These are phyloP conservation scores for Oropetium thomaeum DNA, from an alignment of 176 grass and related monocot species.

Conservation along the genomic window DNA sequence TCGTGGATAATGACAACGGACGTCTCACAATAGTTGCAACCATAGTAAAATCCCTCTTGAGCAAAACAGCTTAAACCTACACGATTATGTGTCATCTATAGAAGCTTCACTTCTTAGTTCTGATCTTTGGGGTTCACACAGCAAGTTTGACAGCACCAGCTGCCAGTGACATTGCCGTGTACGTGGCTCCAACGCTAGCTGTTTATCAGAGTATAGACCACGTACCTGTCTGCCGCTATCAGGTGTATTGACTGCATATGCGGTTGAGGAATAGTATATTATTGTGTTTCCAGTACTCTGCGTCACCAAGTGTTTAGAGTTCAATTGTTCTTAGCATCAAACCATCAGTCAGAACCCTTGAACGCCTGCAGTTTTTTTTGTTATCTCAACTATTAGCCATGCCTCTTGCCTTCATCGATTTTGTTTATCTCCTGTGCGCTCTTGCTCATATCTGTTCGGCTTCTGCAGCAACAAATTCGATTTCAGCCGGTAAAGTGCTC, in stretches of 20 bases:
- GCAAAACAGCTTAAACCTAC: no score
- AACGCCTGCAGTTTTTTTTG: background rate
- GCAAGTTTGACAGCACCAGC: no score
- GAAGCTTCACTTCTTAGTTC: no score
- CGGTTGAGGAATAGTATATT: background rate
- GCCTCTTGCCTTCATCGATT: background rate
- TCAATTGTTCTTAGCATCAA: no score
- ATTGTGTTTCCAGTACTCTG: background rate
- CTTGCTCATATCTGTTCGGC: background rate
- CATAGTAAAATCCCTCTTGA: no score
- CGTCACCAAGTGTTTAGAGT: no score
- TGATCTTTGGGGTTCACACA: no score
- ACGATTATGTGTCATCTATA: no score
- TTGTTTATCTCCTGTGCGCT: constrained; percentile 3
- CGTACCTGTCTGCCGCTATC: background rate
- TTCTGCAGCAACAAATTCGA: constrained; percentile 12
- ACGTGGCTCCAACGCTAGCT: background rate
- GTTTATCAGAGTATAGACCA: background rate
- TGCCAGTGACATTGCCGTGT: background rate
- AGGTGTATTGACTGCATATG: background rate
- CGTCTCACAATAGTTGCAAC: no score
- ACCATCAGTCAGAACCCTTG: background rate
- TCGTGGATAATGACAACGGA: no score
- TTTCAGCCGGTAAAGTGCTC: constrained; percentile 29
- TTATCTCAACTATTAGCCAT: background rate